Percentiles rank a stretch among this genome's conserved stretches.
phyloP scores from a whole-genome alignment of 768 basidiomycete species.

The Rhodotorula taiwanensis region DNA sequence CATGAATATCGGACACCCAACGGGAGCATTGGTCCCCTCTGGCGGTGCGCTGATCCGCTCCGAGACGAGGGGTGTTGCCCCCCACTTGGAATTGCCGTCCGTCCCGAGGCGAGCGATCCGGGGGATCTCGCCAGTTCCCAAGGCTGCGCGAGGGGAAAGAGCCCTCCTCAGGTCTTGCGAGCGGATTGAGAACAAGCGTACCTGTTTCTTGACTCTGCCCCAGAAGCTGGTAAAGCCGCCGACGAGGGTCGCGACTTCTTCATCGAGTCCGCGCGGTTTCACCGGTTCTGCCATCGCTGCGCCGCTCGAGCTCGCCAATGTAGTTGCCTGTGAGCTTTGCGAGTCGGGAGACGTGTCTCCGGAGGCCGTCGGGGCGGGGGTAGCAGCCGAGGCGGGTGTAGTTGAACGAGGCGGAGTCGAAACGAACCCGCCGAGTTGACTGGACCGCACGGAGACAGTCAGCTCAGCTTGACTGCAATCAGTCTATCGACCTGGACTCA shows the following conservation, averaged over 20 bases:
- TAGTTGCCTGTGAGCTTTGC: not conserved
- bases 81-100: no score
- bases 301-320: not conserved
- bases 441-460: no score
- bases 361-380: no score
- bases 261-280: constrained; percentile 8
- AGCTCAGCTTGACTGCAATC: no score
- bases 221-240: constrained; percentile 30
- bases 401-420: constrained; percentile 1
- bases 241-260: constrained; percentile 26
- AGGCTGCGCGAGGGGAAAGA: not conserved
- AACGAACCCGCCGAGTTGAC: constrained; percentile 18
- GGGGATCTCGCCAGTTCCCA: no score
- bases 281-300: no score
- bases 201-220: constrained; percentile 36
- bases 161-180: not conserved
- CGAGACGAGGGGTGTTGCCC: no score
- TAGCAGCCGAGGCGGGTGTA: not conserved
- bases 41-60: no score
- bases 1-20: no score
- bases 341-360: not conserved
- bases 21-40: no score
- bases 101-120: no score
- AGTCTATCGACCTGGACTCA: no score
- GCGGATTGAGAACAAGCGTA: not conserved